These are phyloP conservation scores for Verticillium zaregamsianum DNA, from an alignment of 2,329 filamentous ascomycete genomes.

Conservation along the genomic window DNA sequence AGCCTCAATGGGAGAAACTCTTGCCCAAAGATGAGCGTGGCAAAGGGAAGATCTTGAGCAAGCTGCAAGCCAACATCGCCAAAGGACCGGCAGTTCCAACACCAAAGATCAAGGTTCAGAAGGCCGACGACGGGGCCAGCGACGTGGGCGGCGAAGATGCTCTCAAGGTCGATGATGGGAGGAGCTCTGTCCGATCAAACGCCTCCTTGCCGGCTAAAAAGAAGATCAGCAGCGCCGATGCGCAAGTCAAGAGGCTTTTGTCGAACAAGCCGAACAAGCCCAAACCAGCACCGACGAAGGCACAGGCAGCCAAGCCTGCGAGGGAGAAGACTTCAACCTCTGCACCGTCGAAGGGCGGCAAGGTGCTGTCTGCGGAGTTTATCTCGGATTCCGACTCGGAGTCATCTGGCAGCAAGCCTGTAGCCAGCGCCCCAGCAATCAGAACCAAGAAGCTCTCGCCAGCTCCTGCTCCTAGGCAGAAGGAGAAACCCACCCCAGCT, in stretches of 20 bases:
- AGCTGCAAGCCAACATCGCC: slow-evolving; percentile 55
- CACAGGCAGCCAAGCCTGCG: slow-evolving; percentile 26
- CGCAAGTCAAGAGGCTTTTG: slow-evolving; percentile 52
- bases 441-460: slow-evolving; percentile 22
- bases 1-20: slow-evolving; percentile 59
- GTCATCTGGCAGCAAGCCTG: slow-evolving; percentile 46
- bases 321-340: slow-evolving; percentile 25
- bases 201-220: slow-evolving; percentile 52
- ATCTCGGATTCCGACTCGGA: slow-evolving; percentile 54
- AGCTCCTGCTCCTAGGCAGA: slow-evolving; percentile 19
- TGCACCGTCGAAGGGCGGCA: slow-evolving; percentile 33
- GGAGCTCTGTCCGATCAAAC: slow-evolving; percentile 43
- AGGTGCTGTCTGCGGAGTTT: slow-evolving; percentile 51
- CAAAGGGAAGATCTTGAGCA: slow-evolving; percentile 57
- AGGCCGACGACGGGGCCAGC: slow-evolving; percentile 37
- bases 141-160: slow-evolving; percentile 28
- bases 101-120: slow-evolving; percentile 47
- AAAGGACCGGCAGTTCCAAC: slow-evolving; percentile 39
- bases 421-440: slow-evolving; percentile 25
- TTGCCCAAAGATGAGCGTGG: slow-evolving; percentile 54
- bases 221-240: slow-evolving; percentile 49
- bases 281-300: slow-evolving; percentile 1
- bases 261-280: slow-evolving; percentile 23
- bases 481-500: slow-evolving; percentile 18
- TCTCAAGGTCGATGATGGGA: slow-evolving; percentile 30